A percentile compares a stretch with the other conserved stretches of the same genome.
These are phyloP conservation scores for Beauveria pseudobassiana DNA, from an alignment of 2,329 filamentous ascomycete species.

Conservation along the genomic window DNA sequence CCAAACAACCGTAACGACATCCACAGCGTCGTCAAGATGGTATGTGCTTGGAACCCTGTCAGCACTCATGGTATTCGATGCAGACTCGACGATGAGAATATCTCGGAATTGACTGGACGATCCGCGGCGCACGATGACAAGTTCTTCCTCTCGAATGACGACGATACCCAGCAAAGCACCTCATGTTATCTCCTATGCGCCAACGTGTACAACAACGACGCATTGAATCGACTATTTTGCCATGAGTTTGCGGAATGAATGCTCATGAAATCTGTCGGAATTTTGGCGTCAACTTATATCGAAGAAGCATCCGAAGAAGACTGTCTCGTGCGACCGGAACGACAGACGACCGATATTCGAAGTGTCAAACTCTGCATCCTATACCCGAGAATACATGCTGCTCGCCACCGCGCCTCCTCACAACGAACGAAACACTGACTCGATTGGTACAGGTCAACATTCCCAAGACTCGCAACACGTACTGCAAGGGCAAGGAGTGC, in stretches of 20 bases:
- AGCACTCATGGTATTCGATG: slow-evolving; percentile 6
- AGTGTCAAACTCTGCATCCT: slow-evolving; percentile 8
- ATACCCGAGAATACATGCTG: neutral
- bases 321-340: slow-evolving; percentile 15
- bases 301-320: slow-evolving; percentile 12
- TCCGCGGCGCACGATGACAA: slow-evolving; percentile 25
- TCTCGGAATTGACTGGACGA: slow-evolving; percentile 14
- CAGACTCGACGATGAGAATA: slow-evolving; percentile 9
- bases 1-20: slow-evolving; percentile 35
- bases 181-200: neutral
- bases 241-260: neutral
- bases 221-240: neutral
- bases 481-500: slow-evolving; percentile 96
- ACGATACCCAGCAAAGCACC: neutral
- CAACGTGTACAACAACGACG: neutral
- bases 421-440: slow-evolving; percentile 13
- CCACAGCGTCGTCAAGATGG: slow-evolving; percentile 43
- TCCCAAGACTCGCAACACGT: slow-evolving; percentile 95
- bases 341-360: neutral
- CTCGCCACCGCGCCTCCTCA: neutral
- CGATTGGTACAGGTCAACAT: slow-evolving; percentile 73
- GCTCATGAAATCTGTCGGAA: neutral
- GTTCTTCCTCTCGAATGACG: slow-evolving; percentile 13
- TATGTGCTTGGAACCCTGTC: slow-evolving; percentile 22
- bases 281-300: neutral